phyloP scores from a whole-genome alignment of 169 alveolate genomes.

The Plasmodium yoelii region DNA sequence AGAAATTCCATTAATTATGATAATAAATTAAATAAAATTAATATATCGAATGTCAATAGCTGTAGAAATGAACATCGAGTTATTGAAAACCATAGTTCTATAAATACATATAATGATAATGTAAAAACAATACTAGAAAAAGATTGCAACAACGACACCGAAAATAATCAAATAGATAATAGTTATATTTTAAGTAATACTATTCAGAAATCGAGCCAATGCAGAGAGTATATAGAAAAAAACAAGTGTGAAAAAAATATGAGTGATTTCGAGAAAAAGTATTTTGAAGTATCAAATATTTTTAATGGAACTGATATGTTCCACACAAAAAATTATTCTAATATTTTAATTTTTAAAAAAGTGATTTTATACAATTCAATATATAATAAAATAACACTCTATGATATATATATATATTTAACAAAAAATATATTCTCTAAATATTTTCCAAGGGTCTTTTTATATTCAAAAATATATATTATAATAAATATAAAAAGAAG shows the following conservation, averaged over 20 bases:
- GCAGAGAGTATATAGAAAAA: neutral
- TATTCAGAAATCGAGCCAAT: neutral
- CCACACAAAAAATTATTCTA: neutral
- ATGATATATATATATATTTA: slow-evolving; percentile 42
- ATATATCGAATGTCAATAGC: neutral
- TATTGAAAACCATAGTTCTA: neutral
- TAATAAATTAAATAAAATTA: neutral
- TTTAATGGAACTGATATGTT: neutral
- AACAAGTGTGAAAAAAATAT: neutral
- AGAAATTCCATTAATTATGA: neutral
- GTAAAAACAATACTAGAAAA: neutral
- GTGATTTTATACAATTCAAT: slow-evolving; percentile 36
- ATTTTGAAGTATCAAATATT: no score
- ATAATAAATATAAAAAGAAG: slow-evolving; percentile 66
- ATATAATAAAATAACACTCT: slow-evolving; percentile 44
- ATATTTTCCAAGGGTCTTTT: slow-evolving; percentile 65
- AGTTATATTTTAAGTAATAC: neutral
- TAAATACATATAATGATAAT: no score
- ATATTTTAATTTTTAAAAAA: slow-evolving; percentile 20
- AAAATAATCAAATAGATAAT: neutral
- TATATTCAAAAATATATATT: slow-evolving; percentile 55
- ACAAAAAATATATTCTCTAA: slow-evolving; percentile 46
- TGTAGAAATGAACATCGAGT: neutral
- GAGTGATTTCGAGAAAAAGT: no score
- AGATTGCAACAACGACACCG: neutral